Conservation (phyloP, 805 yeast species). For the Metschnikowia colocasiae region DNA sequence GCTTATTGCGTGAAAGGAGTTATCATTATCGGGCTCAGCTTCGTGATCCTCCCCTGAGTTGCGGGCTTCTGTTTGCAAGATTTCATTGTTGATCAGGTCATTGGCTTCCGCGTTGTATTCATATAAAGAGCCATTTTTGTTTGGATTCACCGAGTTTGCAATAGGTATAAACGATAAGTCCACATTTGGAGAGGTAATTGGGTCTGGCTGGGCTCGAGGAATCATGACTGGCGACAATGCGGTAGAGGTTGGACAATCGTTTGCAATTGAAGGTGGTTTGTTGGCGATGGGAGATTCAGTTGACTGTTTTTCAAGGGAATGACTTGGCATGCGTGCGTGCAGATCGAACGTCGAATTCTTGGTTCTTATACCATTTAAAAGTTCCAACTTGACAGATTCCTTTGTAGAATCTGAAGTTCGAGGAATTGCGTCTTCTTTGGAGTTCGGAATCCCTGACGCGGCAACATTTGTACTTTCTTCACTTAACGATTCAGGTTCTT, state of each 20-base stretch:
- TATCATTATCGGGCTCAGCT: conserved; percentile 22
- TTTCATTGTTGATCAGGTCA: neutral
- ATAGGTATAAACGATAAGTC: conserved; percentile 25
- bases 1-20: conserved; percentile 47
- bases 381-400: neutral
- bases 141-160: conserved; percentile 14
- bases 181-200: conserved; percentile 19
- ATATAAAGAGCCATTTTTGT: conserved; percentile 3
- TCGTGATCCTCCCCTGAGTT: neutral
- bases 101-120: neutral
- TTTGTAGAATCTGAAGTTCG: no score
- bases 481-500: neutral
- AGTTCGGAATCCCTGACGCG: neutral
- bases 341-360: neutral
- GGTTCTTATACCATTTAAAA: neutral
- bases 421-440: neutral
- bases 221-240: conserved; percentile 8
- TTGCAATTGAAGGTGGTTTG: neutral
- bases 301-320: neutral
- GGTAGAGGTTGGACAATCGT: neutral
- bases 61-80: neutral
- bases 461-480: neutral
- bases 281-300: neutral
- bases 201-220: conserved; percentile 3
- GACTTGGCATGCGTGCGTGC: neutral